Conservation (phyloP, 2,329 filamentous ascomycete species). For the Colletotrichum musicola region DNA sequence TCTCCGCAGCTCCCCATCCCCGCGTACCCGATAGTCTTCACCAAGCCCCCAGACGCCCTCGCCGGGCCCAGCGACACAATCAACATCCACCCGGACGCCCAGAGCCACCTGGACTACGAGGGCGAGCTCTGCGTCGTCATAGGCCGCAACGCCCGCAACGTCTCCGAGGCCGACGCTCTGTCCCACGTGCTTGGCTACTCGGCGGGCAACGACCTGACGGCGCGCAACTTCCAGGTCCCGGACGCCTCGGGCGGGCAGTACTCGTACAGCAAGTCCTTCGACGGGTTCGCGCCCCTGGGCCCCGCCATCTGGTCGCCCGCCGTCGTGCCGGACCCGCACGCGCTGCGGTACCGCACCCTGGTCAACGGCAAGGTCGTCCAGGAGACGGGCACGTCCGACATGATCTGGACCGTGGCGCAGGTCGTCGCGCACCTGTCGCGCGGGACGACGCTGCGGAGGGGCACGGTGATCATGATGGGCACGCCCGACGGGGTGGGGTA, state of each 20-base stretch:
- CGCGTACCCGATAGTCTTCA: slow-evolving; percentile 39
- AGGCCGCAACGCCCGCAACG: slow-evolving; percentile 60
- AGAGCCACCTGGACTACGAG: slow-evolving; percentile 62
- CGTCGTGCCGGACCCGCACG: slow-evolving; percentile 45
- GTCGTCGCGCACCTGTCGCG: slow-evolving; percentile 58
- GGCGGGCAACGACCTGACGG: slow-evolving; percentile 65
- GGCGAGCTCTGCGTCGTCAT: slow-evolving; percentile 65
- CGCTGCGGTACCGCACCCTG: slow-evolving; percentile 39
- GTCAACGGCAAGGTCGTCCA: slow-evolving; percentile 62
- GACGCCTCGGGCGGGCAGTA: slow-evolving; percentile 54
- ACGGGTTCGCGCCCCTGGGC: slow-evolving; percentile 65
- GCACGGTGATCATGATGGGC: slow-evolving; percentile 63
- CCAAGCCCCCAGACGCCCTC: slow-evolving; percentile 41
- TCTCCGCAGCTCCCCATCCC: slow-evolving; percentile 28
- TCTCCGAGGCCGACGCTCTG: slow-evolving; percentile 59
- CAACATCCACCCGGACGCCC: slow-evolving; percentile 51
- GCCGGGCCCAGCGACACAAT: slow-evolving; percentile 34
- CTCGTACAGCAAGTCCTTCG: slow-evolving; percentile 63
- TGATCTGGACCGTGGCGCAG: slow-evolving; percentile 58
- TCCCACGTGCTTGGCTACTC: slow-evolving; percentile 69
- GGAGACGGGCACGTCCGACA: slow-evolving; percentile 54
- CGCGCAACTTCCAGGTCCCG: slow-evolving; percentile 63
- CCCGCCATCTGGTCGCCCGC: slow-evolving; percentile 49
- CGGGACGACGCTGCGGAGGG: slow-evolving; percentile 59
- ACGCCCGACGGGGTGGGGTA: slow-evolving; percentile 56